Conservation (phyloP, 352 stramenopile species). For the Phytophthora pinifolia region DNA sequence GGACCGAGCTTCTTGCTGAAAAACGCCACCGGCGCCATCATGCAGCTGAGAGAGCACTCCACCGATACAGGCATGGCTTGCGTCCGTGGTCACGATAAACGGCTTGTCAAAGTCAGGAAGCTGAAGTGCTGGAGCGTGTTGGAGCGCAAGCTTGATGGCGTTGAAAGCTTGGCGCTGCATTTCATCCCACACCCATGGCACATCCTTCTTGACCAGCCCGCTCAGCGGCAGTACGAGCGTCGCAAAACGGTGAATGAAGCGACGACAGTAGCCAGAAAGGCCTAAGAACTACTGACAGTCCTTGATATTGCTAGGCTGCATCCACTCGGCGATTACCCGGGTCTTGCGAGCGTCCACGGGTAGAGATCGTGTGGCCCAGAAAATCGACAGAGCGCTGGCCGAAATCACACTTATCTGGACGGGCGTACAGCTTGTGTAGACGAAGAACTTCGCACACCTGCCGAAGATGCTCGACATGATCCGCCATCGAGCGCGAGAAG, state of each 20-base stretch:
- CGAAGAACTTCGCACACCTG: conserved; percentile 22
- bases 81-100: conserved; percentile 38
- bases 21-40: background rate
- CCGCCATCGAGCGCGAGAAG: conserved; percentile 12
- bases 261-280: conserved; percentile 24
- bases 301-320: conserved; percentile 10
- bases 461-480: conserved; percentile 22
- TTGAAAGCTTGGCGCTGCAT: background rate
- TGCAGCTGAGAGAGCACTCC: background rate
- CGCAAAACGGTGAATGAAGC: conserved; percentile 19
- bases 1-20: conserved; percentile 1
- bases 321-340: conserved; percentile 15
- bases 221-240: conserved; percentile 12
- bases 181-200: background rate
- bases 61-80: conserved; percentile 6
- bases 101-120: conserved; percentile 19
- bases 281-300: conserved; percentile 25
- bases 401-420: conserved; percentile 24
- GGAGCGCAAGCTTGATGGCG: conserved; percentile 12
- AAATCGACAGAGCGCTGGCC: conserved; percentile 22
- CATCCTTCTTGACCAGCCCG: conserved; percentile 7
- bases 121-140: conserved; percentile 26
- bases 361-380: conserved; percentile 29
- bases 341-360: conserved; percentile 25
- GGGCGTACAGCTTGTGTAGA: conserved; percentile 20